Conservation (phyloP, 176 grass and related monocot genomes). For the Phyllostachys edulis region DNA sequence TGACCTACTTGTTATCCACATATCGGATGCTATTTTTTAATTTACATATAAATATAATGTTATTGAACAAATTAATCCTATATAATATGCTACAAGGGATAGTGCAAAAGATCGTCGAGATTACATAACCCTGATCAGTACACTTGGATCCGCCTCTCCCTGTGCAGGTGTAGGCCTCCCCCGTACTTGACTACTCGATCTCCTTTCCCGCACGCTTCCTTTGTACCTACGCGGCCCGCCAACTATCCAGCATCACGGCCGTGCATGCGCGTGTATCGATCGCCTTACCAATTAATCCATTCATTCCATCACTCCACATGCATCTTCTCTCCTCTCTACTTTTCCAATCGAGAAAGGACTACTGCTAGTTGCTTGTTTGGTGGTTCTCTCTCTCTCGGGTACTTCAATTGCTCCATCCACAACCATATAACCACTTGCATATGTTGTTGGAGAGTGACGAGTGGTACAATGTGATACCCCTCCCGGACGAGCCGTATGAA, state of each 20-base stretch:
- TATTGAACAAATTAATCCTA: no score
- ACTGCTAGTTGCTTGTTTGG: background rate
- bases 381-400: background rate
- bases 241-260: background rate
- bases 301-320: background rate
- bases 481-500: background rate
- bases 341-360: background rate
- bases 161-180: background rate
- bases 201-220: conserved; percentile 40
- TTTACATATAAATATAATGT: no score
- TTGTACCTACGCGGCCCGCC: conserved; percentile 25
- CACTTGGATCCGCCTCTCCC: no score
- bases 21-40: no score
- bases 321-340: background rate
- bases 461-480: background rate
- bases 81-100: no score
- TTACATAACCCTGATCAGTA: no score
- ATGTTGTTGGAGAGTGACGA: background rate
- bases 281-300: background rate
- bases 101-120: no score
- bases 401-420: background rate
- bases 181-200: conserved; percentile 19
- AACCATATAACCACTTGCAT: background rate
- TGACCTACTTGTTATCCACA: no score
- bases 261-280: background rate